Evolutionary conservation across 1,139 yeast genomes (phyloP).

Genomic region (Saccharomyces hybrid): DNA sequence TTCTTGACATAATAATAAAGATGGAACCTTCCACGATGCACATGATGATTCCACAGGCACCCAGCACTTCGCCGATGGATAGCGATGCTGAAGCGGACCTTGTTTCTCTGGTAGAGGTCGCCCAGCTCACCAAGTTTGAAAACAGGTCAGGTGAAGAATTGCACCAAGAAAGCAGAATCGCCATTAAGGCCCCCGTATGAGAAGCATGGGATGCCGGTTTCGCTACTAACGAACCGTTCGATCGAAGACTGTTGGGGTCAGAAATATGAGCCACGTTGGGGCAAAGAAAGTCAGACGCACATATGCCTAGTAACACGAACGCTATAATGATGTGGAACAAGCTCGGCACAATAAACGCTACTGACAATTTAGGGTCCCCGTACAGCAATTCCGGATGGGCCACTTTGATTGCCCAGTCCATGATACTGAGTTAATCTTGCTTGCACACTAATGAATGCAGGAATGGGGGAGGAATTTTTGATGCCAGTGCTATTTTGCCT

Average conservation of each 20-base stretch:
- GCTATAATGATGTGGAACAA: conserved; percentile 19
- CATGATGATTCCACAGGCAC: conserved; percentile 33
- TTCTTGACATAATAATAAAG: conserved; percentile 25
- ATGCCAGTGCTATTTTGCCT: background rate
- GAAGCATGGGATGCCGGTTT: conserved; percentile 3
- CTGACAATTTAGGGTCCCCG: conserved; percentile 13
- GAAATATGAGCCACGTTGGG: conserved; percentile 29
- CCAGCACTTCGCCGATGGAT: conserved; percentile 74
- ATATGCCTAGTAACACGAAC: conserved; percentile 28
- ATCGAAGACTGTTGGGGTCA: conserved; percentile 14
- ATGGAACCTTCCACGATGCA: conserved; percentile 32
- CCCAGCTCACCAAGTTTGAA: conserved; percentile 49
- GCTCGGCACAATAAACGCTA: conserved; percentile 20
- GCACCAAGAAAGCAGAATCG: conserved; percentile 71
- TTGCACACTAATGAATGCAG: background rate
- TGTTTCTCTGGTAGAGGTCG: conserved; percentile 52
- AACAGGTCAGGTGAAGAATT: conserved; percentile 90
- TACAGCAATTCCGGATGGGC: conserved; percentile 28
- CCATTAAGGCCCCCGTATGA: conserved; percentile 24
- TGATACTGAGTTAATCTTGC: background rate
- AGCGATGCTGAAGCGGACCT: conserved; percentile 47
- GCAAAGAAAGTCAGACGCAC: conserved; percentile 32
- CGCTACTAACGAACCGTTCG: background rate
- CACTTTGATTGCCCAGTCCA: conserved; percentile 18
- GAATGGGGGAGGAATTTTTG: background rate